Conservation (phyloP, 805 yeast species). For the Metschnikowia arizonensis region DNA sequence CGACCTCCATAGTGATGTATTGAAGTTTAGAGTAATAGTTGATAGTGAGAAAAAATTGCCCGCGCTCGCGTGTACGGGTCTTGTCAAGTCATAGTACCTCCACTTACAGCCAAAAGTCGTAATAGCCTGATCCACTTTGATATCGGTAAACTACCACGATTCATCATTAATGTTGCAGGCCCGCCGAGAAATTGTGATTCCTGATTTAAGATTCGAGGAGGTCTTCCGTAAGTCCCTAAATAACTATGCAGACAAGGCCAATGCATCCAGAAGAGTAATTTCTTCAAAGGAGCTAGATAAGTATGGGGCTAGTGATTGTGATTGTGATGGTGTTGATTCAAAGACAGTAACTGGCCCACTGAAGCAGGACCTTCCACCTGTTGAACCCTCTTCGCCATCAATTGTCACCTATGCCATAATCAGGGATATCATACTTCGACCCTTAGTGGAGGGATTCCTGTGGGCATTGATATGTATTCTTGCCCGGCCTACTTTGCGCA, state of each 20-base stretch:
- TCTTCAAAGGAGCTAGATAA: conserved; percentile 21
- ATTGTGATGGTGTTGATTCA: too few relatives aligned
- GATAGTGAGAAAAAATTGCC: conserved; percentile 3
- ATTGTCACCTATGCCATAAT: conserved; percentile 46
- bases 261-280: conserved; percentile 9
- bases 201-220: conserved; percentile 67
- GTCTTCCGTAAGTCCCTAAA: conserved; percentile 43
- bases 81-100: background rate
- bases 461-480: conserved; percentile 25
- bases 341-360: background rate
- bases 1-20: conserved; percentile 23
- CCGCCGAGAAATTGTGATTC: conserved; percentile 28
- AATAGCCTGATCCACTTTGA: too few relatives aligned
- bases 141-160: background rate
- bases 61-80: conserved; percentile 6
- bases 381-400: conserved; percentile 40
- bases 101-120: too few relatives aligned
- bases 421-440: conserved; percentile 51
- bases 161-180: background rate
- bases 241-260: conserved; percentile 25
- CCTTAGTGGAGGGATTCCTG: conserved; percentile 49
- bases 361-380: conserved; percentile 21
- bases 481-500: conserved; percentile 13
- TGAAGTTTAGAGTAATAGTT: background rate
- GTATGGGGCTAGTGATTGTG: background rate